Conservation (phyloP, 371 early-diverging fungal genomes). For the Rhizopus delemar region DNA sequence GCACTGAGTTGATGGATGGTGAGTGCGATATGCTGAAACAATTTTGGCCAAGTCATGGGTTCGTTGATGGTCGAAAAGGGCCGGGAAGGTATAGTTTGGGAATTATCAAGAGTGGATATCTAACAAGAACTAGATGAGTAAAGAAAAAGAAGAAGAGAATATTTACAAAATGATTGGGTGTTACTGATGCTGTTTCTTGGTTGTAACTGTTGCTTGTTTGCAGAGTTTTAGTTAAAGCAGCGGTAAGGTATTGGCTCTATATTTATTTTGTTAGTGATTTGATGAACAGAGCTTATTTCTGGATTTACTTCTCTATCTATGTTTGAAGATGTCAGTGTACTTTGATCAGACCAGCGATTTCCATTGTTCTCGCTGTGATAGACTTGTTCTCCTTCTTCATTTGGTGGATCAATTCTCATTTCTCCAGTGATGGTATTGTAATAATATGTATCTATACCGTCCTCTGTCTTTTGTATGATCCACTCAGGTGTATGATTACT, state of each 20-base stretch:
- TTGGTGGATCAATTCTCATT: conserved; percentile 27
- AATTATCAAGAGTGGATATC: background rate
- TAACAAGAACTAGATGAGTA: background rate
- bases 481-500: conserved; percentile 33
- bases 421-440: conserved; percentile 49
- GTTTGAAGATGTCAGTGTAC: conserved; percentile 9
- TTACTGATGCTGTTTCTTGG: background rate
- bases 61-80: conserved; percentile 16
- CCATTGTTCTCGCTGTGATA: background rate
- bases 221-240: background rate
- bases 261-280: background rate
- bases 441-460: conserved; percentile 50
- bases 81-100: background rate
- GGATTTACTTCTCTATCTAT: conserved; percentile 2
- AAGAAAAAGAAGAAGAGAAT: no score
- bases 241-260: background rate
- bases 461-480: conserved; percentile 47
- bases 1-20: conserved; percentile 68
- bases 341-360: conserved; percentile 19
- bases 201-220: background rate
- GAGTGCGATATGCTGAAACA: conserved; percentile 61
- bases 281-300: no score
- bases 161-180: no score
- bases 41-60: conserved; percentile 62
- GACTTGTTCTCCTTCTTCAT: background rate